phyloP scores from a whole-genome alignment of 2,329 filamentous ascomycete genomes.

The Pseudogymnoascus sp. region DNA sequence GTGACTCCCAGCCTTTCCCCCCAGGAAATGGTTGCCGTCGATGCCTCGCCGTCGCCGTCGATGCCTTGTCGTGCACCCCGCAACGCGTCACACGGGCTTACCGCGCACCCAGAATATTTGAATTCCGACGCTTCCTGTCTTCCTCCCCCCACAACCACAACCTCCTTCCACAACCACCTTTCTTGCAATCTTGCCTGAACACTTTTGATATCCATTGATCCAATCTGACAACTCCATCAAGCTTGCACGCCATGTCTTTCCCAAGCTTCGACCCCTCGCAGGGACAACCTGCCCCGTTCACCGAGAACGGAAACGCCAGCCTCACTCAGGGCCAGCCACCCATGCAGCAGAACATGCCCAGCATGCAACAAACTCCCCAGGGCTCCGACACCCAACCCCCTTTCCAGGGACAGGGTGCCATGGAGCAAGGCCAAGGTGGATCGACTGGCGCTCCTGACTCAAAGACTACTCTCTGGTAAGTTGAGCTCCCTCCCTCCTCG shows the following conservation, averaged over 20 bases:
- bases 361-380: not conserved
- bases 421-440: slow-evolving; percentile 26
- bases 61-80: not conserved
- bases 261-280: not conserved
- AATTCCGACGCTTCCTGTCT: not conserved
- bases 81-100: not conserved
- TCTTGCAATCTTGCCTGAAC: not conserved
- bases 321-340: not conserved
- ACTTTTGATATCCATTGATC: not conserved
- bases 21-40: not conserved
- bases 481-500: slow-evolving; percentile 24
- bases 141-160: too few species aligned
- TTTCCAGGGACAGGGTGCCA: slow-evolving; percentile 36
- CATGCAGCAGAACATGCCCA: not conserved
- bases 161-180: not conserved
- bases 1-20: not conserved
- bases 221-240: not conserved
- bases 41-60: not conserved
- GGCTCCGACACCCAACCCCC: slow-evolving; percentile 17
- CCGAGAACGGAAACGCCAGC: not conserved
- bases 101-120: not conserved
- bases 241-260: not conserved
- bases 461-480: slow-evolving; percentile 49
- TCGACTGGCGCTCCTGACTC: slow-evolving; percentile 39
- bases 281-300: not conserved